Percentiles rank a stretch among this genome's conserved stretches.
Conservation (phyloP, 805 yeast genomes). For the Candida suzukii region DNA sequence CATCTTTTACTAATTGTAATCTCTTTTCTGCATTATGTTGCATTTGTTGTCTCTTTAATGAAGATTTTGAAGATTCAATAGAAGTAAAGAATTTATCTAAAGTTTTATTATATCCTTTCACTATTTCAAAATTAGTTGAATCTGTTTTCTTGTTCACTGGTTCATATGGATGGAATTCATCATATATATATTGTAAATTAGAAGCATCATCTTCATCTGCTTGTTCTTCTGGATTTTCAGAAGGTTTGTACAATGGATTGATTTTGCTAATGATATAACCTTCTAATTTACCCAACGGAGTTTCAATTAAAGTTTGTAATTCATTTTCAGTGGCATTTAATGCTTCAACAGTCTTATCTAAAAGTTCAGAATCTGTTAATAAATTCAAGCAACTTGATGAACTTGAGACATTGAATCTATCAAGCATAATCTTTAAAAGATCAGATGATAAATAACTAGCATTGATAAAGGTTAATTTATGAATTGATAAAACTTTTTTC, state of each 20-base stretch:
- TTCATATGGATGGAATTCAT: constrained; percentile 48
- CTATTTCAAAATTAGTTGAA: constrained; percentile 31
- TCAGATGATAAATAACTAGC: constrained; percentile 76
- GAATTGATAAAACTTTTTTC: constrained; percentile 50
- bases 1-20: constrained; percentile 66
- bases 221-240: constrained; percentile 17
- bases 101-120: constrained; percentile 70
- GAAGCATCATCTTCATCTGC: not conserved
- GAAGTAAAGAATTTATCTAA: constrained; percentile 82
- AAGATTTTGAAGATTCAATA: constrained; percentile 72
- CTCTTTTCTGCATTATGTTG: constrained; percentile 70
- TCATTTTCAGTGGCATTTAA: constrained; percentile 40
- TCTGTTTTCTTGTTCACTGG: constrained; percentile 29
- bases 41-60: constrained; percentile 67
- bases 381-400: constrained; percentile 26
- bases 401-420: constrained; percentile 35
- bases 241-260: constrained; percentile 41
- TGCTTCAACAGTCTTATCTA: constrained; percentile 30
- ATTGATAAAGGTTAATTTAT: constrained; percentile 60
- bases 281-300: constrained; percentile 26
- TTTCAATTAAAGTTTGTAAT: constrained; percentile 30
- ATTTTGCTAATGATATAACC: constrained; percentile 63
- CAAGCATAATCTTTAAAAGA: constrained; percentile 55
- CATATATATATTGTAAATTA: constrained; percentile 34
- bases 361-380: constrained; percentile 18